Evolutionary conservation across 176 grass and related monocot species (phyloP), one percentile per base, ranked within the genome.

Genomic region (Oryza glaberrima): DNA sequence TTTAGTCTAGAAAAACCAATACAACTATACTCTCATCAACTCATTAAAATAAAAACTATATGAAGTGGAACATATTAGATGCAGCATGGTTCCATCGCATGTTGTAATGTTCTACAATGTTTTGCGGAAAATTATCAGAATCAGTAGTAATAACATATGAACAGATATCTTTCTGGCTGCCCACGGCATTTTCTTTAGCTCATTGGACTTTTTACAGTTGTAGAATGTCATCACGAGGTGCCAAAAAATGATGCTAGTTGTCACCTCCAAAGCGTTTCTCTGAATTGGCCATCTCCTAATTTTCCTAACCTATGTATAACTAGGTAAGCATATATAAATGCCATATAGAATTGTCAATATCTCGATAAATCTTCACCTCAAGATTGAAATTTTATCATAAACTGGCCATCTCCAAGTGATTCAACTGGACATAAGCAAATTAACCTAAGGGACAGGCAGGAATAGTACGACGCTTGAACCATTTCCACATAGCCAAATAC

Each of bases 231-330:
- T 46, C 45, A 52, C 28, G 49, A 73, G 9, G 34, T 28, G 52
- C 4, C 26, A 19, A 25, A 38, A 69, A 7, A 41, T 8, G 35
- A 76, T 16, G 47, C 61, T 56, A 11, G 56, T 67, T 9, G 70
- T 73, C 54, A 88, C 72, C 26, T 84, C 25, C 9, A 49, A 48
- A 86, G 15, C 56, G 41, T 70, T 76, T 80, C 28, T 67, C 30
- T 65, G 44, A 79, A 54, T 47, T 56, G 16, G 0, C 5, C 60
- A 36, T 81, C 45, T 49, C 46, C 9, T 35, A 14, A 11, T 71
- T 20, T 68, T 74, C n/a, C 20, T 86, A 80, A 26, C 26, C 49
- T 45, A 60, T 5, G 48, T 12, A 58, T 12, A 58, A 58, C 3
- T 19, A 41, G 7, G 7, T 41, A 67, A 35, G 26, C 20, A 32